Base-by-base conservation (phyloP, 73 alveolate genomes). In the Paramecium pentaurelia region DNA sequence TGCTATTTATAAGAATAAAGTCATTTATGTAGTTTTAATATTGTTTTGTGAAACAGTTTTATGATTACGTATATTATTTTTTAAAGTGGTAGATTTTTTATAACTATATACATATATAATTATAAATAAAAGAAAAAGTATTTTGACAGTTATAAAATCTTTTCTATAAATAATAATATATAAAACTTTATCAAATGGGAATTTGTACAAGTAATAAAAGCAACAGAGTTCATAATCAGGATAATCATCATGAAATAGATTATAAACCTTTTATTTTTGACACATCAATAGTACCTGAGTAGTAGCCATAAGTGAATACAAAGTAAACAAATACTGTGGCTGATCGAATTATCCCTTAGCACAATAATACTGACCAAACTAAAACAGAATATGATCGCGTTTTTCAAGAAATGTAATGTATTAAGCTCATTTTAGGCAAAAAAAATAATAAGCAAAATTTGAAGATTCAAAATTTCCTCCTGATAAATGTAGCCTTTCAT, bases 401-500 rank as follows among this genome's bases (percentile, higher is more conserved):
- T 64, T 51, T 64, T 0, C 32, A 64, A 28, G 42, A 64, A 64
- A 64, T 64, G 84, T 64, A 64, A 30, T 37, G 25, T 8, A 4
- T 22, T 18, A 30, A 1, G 6, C 11, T 54, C 20, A 54, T 54
- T 14, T 11, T 3, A 49, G 71, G 90, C 47, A 77, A 34, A 30
- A 34, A 34, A 20, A 36, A 37, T 30, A 37, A 77, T 4, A 45
- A 45, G 8, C 16, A 2, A 16, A 30, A 16, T 86, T 51, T 58
- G 47, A 32, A 11, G 93, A 86, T 68, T 28, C 32, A 8, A 1
- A 37, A 36, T 86, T 86, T 42, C 93, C 93, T 40, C 93, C 92
- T 4, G 2, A 75, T 88, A 1, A 44, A 8, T 8, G 4, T 12
- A 60, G 91, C 27, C 44, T 88, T 18, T 88, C 86, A 28, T 27